phyloP scores from a whole-genome alignment of 768 basidiomycete genomes.

The Lentinula guzmanii region DNA sequence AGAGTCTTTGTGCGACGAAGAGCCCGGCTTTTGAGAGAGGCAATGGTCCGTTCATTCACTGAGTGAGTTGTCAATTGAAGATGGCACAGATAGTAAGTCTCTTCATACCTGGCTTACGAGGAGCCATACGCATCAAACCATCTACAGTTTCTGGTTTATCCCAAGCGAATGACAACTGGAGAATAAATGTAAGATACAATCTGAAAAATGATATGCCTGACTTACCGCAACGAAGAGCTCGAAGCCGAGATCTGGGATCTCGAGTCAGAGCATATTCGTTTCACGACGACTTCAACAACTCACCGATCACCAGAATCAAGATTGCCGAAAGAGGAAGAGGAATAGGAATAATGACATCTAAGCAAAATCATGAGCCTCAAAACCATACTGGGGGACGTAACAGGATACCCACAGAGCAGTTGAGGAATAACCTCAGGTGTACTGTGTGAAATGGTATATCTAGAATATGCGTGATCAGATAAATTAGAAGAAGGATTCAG shows the following conservation, averaged over 20 bases:
- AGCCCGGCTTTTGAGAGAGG: constrained; percentile 48
- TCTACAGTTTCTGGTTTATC: constrained; percentile 61
- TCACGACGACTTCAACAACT: constrained; percentile 10
- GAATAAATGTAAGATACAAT: not conserved
- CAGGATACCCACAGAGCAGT: constrained; percentile 44
- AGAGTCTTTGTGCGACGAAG: constrained; percentile 51
- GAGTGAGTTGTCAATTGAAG: not conserved
- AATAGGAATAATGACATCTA: constrained; percentile 64
- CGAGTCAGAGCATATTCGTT: not conserved
- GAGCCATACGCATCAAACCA: constrained; percentile 60
- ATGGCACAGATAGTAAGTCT: not conserved
- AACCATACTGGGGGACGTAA: not conserved
- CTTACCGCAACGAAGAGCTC: constrained; percentile 62
- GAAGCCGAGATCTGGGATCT: constrained; percentile 58
- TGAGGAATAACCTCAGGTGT: constrained; percentile 69
- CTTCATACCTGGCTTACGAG: constrained; percentile 53
- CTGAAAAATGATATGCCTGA: not conserved
- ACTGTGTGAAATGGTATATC: constrained; percentile 61
- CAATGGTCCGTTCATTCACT: constrained; percentile 55
- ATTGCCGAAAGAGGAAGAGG: constrained; percentile 65
- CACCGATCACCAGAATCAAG: constrained; percentile 65
- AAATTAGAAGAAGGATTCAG: not conserved
- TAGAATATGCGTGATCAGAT: constrained; percentile 12
- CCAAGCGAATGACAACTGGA: constrained; percentile 65
- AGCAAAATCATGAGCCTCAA: not conserved